Evolutionary conservation across 257 asterid species (phyloP).

Genomic region (Solanum medicagineum): DNA sequence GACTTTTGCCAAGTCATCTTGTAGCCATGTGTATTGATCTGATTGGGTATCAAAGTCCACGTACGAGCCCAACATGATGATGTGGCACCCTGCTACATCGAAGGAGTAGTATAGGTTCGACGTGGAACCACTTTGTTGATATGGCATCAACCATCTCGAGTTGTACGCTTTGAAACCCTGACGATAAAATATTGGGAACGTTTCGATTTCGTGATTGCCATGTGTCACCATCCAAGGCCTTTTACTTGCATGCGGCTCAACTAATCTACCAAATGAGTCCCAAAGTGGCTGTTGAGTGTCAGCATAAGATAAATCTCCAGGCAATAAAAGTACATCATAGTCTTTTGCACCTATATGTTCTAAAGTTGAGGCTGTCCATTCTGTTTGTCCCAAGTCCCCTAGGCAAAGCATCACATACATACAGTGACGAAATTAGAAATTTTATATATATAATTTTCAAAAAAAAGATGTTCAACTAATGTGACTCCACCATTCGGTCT

Average conservation of each 20-base stretch:
- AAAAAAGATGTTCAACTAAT: no score
- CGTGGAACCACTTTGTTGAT: constrained; percentile 41
- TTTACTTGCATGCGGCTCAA: constrained; percentile 53
- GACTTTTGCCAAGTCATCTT: constrained; percentile 33
- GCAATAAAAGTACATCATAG: constrained; percentile 58
- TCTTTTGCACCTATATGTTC: constrained; percentile 37
- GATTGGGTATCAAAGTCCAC: constrained; percentile 44
- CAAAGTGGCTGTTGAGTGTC: constrained; percentile 62
- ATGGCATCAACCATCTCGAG: constrained; percentile 69
- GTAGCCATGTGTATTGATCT: constrained; percentile 61
- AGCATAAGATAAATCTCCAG: constrained; percentile 85
- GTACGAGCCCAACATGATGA: constrained; percentile 76
- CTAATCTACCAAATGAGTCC: constrained; percentile 82
- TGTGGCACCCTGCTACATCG: constrained; percentile 46
- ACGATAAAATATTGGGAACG: constrained; percentile 42
- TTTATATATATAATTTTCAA: not conserved
- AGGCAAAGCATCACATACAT: not conserved
- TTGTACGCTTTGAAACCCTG: constrained; percentile 64
- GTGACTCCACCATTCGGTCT: no score
- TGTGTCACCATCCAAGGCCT: constrained; percentile 91
- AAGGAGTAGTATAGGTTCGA: constrained; percentile 74
- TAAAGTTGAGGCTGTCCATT: constrained; percentile 72
- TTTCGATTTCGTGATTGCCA: constrained; percentile 80
- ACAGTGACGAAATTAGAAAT: not conserved
- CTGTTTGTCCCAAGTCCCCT: constrained; percentile 91